phyloP scores from a whole-genome alignment of 495 filamentous ascomycete species.

The Thozetella sp. region DNA sequence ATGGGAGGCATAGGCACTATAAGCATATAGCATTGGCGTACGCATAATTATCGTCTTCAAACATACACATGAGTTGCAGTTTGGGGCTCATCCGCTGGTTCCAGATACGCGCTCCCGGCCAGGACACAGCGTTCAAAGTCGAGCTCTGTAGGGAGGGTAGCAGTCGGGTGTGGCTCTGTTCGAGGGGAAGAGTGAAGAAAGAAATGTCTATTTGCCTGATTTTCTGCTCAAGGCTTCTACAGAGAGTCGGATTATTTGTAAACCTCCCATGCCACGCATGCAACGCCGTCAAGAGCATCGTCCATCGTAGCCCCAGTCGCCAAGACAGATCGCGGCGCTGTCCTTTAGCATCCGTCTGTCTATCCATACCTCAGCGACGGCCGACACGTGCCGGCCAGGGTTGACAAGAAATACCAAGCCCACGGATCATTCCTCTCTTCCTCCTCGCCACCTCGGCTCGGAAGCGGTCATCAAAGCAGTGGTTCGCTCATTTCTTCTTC shows the following conservation, averaged over 20 bases:
- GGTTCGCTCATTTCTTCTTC: constrained; percentile 58
- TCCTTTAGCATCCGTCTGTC: background rate
- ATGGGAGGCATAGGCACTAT: no score
- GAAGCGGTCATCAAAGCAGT: background rate
- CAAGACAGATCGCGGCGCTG: background rate
- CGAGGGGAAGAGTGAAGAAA: background rate
- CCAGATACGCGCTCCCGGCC: no score
- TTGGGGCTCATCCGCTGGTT: no score
- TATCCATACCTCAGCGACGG: background rate
- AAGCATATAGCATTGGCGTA: no score
- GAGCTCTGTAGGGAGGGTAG: no score
- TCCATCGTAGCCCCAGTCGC: background rate
- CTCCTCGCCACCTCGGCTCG: background rate
- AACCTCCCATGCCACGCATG: background rate
- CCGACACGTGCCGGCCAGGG: background rate
- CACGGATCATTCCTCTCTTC: background rate
- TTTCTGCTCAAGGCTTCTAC: background rate
- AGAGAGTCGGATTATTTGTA: background rate
- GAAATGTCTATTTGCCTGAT: constrained; percentile 6
- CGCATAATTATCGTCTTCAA: no score
- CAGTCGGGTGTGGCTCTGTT: background rate
- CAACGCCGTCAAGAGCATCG: background rate
- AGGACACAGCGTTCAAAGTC: no score
- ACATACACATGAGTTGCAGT: no score
- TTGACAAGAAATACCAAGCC: background rate